Conservation (phyloP, 2,329 filamentous ascomycete genomes). For the Fusarium napiforme region DNA sequence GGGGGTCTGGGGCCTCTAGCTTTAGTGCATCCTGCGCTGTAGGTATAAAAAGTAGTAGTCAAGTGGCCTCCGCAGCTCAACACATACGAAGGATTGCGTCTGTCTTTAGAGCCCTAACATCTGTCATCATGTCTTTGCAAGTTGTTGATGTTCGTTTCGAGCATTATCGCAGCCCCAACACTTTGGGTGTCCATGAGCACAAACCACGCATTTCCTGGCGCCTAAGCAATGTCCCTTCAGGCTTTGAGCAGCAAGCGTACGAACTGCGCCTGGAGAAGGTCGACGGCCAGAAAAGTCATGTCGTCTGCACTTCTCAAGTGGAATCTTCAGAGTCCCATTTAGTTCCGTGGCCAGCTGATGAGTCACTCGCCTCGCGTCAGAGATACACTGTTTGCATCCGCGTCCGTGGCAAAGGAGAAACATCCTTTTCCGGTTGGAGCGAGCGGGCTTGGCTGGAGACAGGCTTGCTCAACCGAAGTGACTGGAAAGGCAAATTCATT, state of each 20-base stretch:
- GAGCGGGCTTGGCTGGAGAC: conserved; percentile 20
- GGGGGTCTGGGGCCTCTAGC: not conserved
- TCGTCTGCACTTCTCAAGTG: not conserved
- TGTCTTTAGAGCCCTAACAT: not conserved
- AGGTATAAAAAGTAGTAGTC: not conserved
- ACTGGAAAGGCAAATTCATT: conserved; percentile 27
- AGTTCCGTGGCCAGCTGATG: conserved; percentile 20
- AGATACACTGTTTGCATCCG: conserved; percentile 11
- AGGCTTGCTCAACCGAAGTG: conserved; percentile 19
- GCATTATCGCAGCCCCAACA: conserved; percentile 26
- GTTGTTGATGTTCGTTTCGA: conserved; percentile 31
- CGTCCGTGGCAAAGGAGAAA: conserved; percentile 14
- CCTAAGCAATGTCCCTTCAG: conserved; percentile 18
- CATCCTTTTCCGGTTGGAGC: conserved; percentile 19
- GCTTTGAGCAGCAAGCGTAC: conserved; percentile 30
- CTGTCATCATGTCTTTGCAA: conserved; percentile 11
- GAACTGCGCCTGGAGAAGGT: conserved; percentile 14
- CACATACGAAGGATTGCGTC: not conserved
- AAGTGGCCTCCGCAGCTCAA: not conserved
- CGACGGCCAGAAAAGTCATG: not conserved
- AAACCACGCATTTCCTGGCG: conserved; percentile 37
- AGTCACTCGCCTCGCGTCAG: conserved; percentile 19
- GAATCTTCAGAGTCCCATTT: conserved; percentile 7
- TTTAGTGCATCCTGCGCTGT: not conserved
- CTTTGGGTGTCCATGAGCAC: conserved; percentile 27